These are phyloP conservation scores for Hemileccinum impolitum DNA, from an alignment of 768 basidiomycete genomes.

Conservation along the genomic window DNA sequence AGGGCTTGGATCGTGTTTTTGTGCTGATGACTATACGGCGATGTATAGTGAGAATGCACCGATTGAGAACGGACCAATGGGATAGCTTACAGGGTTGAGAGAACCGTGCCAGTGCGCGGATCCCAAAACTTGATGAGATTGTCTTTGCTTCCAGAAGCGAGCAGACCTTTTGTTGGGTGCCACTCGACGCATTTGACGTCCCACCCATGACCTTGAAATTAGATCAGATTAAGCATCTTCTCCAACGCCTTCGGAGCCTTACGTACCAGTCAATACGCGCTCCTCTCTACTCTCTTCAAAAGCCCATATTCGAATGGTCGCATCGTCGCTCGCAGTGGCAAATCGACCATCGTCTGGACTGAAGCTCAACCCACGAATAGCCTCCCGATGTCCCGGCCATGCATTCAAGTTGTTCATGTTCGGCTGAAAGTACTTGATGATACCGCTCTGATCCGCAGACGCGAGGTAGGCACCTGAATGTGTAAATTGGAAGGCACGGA, in stretches of 20 bases:
- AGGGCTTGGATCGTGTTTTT: slow-evolving; percentile 96
- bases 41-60: not conserved
- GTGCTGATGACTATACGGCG: slow-evolving; percentile 73
- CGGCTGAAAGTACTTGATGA: slow-evolving; percentile 98
- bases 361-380: slow-evolving; percentile 87
- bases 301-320: slow-evolving; percentile 91
- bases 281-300: slow-evolving; percentile 92
- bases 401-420: slow-evolving; percentile 99
- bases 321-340: slow-evolving; percentile 94
- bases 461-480: slow-evolving; percentile 93
- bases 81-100: slow-evolving; percentile 78
- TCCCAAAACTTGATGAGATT: slow-evolving; percentile 99
- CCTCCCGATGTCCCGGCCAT: slow-evolving; percentile 92
- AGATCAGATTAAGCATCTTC: not conserved
- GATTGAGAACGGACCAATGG: not conserved
- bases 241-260: not conserved
- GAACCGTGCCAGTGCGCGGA: slow-evolving; percentile 84
- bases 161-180: slow-evolving; percentile 95
- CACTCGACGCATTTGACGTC: slow-evolving; percentile 98
- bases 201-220: slow-evolving; percentile 86
- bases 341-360: slow-evolving; percentile 90
- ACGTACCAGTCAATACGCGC: slow-evolving; percentile 73
- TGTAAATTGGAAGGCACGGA: slow-evolving; percentile 86
- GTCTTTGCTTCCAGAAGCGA: slow-evolving; percentile 96
- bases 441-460: slow-evolving; percentile 88